Base-by-base conservation (phyloP, 495 filamentous ascomycete genomes). In the Lasiosphaeria miniovina region DNA sequence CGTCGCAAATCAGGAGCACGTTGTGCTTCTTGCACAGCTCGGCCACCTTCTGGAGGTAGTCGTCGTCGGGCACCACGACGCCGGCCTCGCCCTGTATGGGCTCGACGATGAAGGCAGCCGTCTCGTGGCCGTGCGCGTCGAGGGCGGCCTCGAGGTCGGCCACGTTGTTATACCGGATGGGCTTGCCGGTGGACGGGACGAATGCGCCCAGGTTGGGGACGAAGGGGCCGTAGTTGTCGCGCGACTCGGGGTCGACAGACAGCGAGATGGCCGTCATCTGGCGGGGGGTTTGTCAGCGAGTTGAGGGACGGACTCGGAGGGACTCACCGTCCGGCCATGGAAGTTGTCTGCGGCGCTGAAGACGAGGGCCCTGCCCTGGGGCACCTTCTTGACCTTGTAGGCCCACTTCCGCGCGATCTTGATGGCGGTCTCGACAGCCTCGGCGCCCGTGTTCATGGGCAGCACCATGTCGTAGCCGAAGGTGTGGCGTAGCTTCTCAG, bases 321-420 rank as follows among this genome's bases (percentile, higher is more conserved):
- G 52, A 78, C 88, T 68, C 82, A 94, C 90, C 36, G 94, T 99
- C 62, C 94, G 82, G 54, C 94, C 94, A 75, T 99, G 94, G 75
- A 99, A 99, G 75, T 97, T 98, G 73, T 96, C 91, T 61, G 86
- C 73, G 40, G 86, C 95, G 67, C 85, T 87, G 71, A 98, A 87
- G 8, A 99, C 84, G 35, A 94, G 64, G 3, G 94, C 94, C 77
- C 93, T 82, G 66, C 88, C 89, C 67, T 90, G 80, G 2, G 90
- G 87, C 43, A 98, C 94, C 9, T 87, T 85, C 82, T 98, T 98
- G 65, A 90, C 84, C 74, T 96, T 96, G 78, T 99, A 99, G 5
- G 92, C 94, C 94, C 94, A 99, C 75, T 99, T 99, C 55, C 94
- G 84, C 60, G 95, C 93, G 75, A 99, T 87, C 82, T 99, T 99